Evolutionary conservation across 306 rosid genomes (phyloP).

Genomic region (Vigna hirtella): DNA sequence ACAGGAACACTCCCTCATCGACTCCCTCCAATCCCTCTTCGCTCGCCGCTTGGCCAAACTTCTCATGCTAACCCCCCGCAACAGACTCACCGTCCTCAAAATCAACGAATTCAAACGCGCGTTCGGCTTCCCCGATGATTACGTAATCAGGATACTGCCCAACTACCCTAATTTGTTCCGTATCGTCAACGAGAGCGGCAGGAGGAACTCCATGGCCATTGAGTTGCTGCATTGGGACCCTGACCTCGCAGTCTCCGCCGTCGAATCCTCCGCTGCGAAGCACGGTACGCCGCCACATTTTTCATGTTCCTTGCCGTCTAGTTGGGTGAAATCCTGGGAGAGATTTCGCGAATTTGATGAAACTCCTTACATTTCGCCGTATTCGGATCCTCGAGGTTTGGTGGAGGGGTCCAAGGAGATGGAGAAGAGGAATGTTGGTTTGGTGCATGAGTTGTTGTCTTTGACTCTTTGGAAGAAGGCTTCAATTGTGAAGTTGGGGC

Average conservation of each 20-base stretch:
- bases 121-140: slow-evolving; percentile 85
- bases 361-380: slow-evolving; percentile 78
- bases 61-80: slow-evolving; percentile 69
- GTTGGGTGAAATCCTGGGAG: slow-evolving; percentile 85
- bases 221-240: slow-evolving; percentile 80
- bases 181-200: slow-evolving; percentile 64
- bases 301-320: slow-evolving; percentile 68
- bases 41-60: slow-evolving; percentile 66
- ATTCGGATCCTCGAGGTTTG: slow-evolving; percentile 52
- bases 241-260: slow-evolving; percentile 61
- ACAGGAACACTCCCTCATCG: slow-evolving; percentile 69
- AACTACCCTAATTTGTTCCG: slow-evolving; percentile 65
- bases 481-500: slow-evolving; percentile 79
- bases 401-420: slow-evolving; percentile 68
- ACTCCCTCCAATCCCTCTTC: slow-evolving; percentile 62
- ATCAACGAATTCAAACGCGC: slow-evolving; percentile 69
- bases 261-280: slow-evolving; percentile 58
- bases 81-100: slow-evolving; percentile 67
- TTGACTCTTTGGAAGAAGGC: slow-evolving; percentile 85
- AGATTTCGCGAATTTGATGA: slow-evolving; percentile 65
- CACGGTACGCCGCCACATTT: slow-evolving; percentile 62
- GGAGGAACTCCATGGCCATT: slow-evolving; percentile 74
- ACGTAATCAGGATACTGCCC: slow-evolving; percentile 65
- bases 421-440: slow-evolving; percentile 82
- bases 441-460: slow-evolving; percentile 84